These are phyloP conservation scores for Cutaneotrichosporon cavernicola DNA, from an alignment of 1,284 basidiomycete genomes.

Conservation along the genomic window DNA sequence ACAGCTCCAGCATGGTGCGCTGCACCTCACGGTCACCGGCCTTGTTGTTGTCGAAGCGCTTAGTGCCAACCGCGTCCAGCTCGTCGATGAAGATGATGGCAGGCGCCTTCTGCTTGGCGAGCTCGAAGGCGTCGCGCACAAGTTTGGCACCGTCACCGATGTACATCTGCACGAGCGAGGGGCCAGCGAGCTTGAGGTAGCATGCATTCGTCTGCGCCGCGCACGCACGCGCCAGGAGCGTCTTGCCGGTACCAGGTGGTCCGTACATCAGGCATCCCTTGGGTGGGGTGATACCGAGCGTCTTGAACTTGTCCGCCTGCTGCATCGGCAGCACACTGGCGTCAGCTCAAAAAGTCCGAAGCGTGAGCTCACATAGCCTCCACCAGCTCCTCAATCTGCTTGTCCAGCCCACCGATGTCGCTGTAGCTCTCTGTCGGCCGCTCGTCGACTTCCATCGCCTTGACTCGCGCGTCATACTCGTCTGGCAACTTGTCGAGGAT, in stretches of 20 bases:
- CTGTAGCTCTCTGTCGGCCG: conserved; percentile 74
- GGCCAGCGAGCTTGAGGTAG: conserved; percentile 75
- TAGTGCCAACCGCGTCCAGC: conserved; percentile 96
- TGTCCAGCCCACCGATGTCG: conserved; percentile 75
- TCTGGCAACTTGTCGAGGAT: conserved; percentile 80
- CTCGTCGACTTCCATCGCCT: conserved; percentile 92
- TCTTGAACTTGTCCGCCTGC: conserved; percentile 77
- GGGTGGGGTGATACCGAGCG: conserved; percentile 72
- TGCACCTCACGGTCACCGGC: conserved; percentile 98
- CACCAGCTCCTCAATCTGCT: conserved; percentile 77
- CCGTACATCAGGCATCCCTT: conserved; percentile 80
- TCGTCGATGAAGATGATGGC: conserved; percentile 99
- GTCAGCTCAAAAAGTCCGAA: conserved; percentile 13
- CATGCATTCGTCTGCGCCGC: conserved; percentile 78
- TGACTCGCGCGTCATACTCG: conserved; percentile 75
- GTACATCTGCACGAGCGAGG: conserved; percentile 66
- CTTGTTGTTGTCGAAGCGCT: conserved; percentile 97
- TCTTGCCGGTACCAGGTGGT: conserved; percentile 76
- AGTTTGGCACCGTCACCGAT: conserved; percentile 91
- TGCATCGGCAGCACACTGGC: conserved; percentile 69
- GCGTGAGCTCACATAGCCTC: conserved; percentile 63
- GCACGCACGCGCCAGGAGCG: conserved; percentile 71
- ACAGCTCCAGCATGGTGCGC: conserved; percentile 95
- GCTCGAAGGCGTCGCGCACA: conserved; percentile 92
- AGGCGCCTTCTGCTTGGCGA: conserved; percentile 97